Evolutionary conservation across 225 moss, liverwort and hornwort species (phyloP).

Genomic region (Lunularia cruciata): DNA sequence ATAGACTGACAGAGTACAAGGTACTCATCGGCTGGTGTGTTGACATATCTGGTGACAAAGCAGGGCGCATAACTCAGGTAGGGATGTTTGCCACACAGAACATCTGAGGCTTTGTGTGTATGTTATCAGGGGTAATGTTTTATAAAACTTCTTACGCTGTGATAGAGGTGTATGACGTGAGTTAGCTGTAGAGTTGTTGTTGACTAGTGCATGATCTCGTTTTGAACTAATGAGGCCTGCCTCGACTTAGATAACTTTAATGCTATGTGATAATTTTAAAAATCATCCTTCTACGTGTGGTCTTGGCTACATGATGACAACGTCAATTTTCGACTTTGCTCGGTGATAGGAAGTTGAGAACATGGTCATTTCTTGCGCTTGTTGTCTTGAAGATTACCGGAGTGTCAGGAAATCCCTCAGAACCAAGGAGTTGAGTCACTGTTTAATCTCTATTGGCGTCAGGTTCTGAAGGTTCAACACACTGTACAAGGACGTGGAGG

Average conservation of each 20-base stretch:
- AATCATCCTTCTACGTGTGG: no score
- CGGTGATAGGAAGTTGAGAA: neutral
- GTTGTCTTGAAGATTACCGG: neutral
- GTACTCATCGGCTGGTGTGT: conserved; percentile 27
- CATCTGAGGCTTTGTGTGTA: no score
- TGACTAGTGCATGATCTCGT: no score
- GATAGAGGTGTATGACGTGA: neutral
- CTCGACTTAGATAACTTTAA: neutral
- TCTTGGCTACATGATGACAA: neutral
- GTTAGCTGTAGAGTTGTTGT: no score
- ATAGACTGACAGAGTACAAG: conserved; percentile 29
- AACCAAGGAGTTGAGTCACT: no score
- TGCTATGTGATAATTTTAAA: neutral
- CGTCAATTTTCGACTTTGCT: neutral
- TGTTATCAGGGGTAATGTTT: neutral
- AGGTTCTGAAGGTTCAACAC: conserved; percentile 96
- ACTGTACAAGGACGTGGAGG: conserved; percentile 97
- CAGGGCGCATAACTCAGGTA: conserved; percentile 47
- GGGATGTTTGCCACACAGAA: neutral
- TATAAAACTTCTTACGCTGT: neutral
- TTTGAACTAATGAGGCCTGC: no score
- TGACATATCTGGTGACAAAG: conserved; percentile 22
- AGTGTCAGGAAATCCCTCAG: neutral
- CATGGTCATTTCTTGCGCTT: neutral
- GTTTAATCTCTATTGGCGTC: neutral